Evolutionary conservation across 108 stramenopile genomes (phyloP).

Genomic region (Aurantiochytrium sp.): DNA sequence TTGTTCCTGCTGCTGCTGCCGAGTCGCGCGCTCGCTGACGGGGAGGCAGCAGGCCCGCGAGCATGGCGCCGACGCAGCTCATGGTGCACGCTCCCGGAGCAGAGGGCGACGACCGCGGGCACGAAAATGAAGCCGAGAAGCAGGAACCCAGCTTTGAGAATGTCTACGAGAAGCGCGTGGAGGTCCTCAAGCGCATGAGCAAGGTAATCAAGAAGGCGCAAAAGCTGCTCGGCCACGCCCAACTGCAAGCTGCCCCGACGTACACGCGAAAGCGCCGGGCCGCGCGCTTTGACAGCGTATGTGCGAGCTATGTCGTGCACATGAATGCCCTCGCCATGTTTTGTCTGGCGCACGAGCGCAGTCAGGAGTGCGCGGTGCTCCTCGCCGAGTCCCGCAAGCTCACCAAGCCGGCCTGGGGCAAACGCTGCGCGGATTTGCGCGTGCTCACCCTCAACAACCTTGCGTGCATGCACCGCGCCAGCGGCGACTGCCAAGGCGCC

Average conservation of each 20-base stretch:
- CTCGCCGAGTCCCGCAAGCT: background rate
- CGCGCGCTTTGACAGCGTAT: background rate
- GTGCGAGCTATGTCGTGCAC: background rate
- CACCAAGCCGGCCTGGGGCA: background rate
- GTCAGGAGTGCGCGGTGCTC: background rate
- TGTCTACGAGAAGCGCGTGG: background rate
- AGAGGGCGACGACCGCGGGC: too few species aligned
- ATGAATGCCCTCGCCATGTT: background rate
- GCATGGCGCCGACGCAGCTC: too few species aligned
- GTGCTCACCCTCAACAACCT: background rate
- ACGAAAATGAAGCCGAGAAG: background rate
- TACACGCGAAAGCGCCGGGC: background rate
- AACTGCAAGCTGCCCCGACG: too few species aligned
- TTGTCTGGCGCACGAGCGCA: background rate
- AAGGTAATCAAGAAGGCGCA: background rate
- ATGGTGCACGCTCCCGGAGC: too few species aligned
- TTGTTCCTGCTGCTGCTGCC: too few species aligned
- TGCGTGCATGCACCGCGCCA: background rate
- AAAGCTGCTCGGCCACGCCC: too few species aligned
- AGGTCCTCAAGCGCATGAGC: background rate
- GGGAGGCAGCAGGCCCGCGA: too few species aligned
- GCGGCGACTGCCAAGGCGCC: background rate
- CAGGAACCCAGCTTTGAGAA: background rate
- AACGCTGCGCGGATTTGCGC: background rate
- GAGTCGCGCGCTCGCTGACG: too few species aligned